Percentiles rank a stretch among this genome's conserved stretches.
Conservation (phyloP, 352 stramenopile genomes). For the Phytophthora boehmeriae region DNA sequence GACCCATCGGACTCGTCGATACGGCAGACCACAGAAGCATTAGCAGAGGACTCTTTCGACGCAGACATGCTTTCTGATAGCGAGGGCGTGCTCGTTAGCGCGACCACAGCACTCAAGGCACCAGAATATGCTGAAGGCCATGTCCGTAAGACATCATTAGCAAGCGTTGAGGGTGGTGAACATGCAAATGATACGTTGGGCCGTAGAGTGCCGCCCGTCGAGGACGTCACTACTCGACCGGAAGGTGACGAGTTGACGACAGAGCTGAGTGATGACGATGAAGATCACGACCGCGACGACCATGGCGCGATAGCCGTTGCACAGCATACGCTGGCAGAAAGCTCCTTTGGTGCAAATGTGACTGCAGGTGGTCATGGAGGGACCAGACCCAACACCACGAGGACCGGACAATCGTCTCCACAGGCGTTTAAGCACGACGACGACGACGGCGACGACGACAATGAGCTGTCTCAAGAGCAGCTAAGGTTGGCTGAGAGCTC, state of each 20-base stretch:
- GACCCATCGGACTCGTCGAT: constrained; percentile 9
- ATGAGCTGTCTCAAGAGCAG: constrained; percentile 28
- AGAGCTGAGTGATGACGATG: constrained; percentile 6
- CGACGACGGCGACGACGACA: constrained; percentile 7
- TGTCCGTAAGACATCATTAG: neutral
- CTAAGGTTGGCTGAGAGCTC: constrained; percentile 19
- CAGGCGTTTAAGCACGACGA: constrained; percentile 9
- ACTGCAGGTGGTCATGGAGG: constrained; percentile 15
- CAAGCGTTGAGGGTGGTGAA: neutral
- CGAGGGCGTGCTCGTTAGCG: too few species aligned
- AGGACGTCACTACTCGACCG: too few species aligned
- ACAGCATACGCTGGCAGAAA: constrained; percentile 12
- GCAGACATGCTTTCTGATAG: too few species aligned
- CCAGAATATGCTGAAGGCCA: neutral
- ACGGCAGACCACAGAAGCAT: neutral
- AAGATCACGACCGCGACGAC: constrained; percentile 1
- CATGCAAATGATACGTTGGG: neutral
- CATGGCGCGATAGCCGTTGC: neutral
- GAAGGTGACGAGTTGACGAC: constrained; percentile 1
- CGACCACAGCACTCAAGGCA: neutral
- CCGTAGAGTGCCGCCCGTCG: too few species aligned
- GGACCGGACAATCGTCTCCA: neutral
- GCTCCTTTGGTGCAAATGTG: constrained; percentile 17
- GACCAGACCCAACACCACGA: neutral
- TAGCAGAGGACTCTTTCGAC: too few species aligned